phyloP scores from a whole-genome alignment of 202 grass and related monocot genomes.

The Bolboschoenoplectus hybrid region DNA sequence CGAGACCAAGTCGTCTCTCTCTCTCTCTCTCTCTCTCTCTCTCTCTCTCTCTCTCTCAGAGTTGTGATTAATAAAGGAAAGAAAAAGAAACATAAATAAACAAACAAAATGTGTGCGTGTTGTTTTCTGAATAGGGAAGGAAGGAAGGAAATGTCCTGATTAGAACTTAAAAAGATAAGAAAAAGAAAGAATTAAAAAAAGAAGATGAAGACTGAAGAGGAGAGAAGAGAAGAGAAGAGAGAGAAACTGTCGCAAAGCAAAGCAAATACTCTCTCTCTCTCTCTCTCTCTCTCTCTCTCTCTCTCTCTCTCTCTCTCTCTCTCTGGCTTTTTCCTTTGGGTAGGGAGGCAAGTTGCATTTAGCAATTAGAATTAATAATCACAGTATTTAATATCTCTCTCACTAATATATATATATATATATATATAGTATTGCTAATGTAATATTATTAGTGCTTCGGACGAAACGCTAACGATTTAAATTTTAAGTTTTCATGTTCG shows the following conservation, averaged over 20 bases:
- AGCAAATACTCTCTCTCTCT: too few relatives aligned
- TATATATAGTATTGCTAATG: too few relatives aligned
- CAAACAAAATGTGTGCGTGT: conserved; percentile 23
- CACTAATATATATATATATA: background rate
- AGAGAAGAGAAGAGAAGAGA: too few relatives aligned
- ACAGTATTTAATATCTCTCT: background rate
- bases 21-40: conserved; percentile 12
- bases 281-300: background rate
- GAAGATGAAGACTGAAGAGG: too few relatives aligned
- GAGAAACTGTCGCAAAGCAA: too few relatives aligned
- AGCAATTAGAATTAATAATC: background rate
- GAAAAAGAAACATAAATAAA: background rate
- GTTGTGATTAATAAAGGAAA: conserved; percentile 17
- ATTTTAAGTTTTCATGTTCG: too few relatives aligned
- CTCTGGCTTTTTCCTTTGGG: background rate
- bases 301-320: background rate
- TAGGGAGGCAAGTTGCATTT: background rate
- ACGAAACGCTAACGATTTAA: too few relatives aligned
- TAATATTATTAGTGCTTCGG: too few relatives aligned
- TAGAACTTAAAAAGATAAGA: background rate
- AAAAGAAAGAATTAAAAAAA: background rate
- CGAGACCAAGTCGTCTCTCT: conserved; percentile 29
- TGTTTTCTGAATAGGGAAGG: background rate
- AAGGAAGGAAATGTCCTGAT: background rate
- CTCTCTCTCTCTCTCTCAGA: background rate